These are phyloP conservation scores for Ascochyta fabae DNA, from an alignment of 2,329 filamentous ascomycete genomes.

Conservation along the genomic window DNA sequence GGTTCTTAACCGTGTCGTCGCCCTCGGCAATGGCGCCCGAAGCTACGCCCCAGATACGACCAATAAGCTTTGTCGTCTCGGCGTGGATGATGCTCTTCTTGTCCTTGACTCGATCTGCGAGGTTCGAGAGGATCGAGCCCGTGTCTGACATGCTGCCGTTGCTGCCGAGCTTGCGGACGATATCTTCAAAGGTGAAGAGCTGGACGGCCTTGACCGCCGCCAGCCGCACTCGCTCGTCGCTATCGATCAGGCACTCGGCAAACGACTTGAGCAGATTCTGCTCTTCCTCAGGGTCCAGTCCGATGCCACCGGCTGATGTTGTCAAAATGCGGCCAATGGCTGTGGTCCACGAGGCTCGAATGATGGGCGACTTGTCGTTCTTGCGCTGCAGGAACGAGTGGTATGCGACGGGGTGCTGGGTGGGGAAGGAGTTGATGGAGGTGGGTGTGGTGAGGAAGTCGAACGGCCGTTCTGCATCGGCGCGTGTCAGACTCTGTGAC, in stretches of 20 bases:
- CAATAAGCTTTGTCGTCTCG: slow-evolving; percentile 84
- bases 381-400: slow-evolving; percentile 83
- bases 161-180: slow-evolving; percentile 80
- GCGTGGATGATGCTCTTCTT: slow-evolving; percentile 80
- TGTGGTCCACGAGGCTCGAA: slow-evolving; percentile 86
- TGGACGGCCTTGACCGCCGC: slow-evolving; percentile 87
- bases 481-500: slow-evolving; percentile 64
- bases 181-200: slow-evolving; percentile 78
- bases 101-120: slow-evolving; percentile 89
- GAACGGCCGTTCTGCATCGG: slow-evolving; percentile 46
- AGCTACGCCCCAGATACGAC: slow-evolving; percentile 91
- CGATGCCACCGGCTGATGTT: slow-evolving; percentile 91
- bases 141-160: slow-evolving; percentile 76
- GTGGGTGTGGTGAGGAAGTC: slow-evolving; percentile 80
- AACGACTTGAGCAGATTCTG: slow-evolving; percentile 74
- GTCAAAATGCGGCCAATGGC: slow-evolving; percentile 83
- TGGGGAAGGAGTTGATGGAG: slow-evolving; percentile 87
- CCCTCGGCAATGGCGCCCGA: slow-evolving; percentile 84
- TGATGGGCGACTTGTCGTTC: slow-evolving; percentile 83
- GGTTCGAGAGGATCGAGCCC: slow-evolving; percentile 78
- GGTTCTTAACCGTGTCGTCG: slow-evolving; percentile 74
- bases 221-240: slow-evolving; percentile 88
- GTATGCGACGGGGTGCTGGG: slow-evolving; percentile 79
- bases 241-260: slow-evolving; percentile 81
- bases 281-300: slow-evolving; percentile 84